Conservation (phyloP, 2,329 filamentous ascomycete species). For the Xylariaceae sp. region DNA sequence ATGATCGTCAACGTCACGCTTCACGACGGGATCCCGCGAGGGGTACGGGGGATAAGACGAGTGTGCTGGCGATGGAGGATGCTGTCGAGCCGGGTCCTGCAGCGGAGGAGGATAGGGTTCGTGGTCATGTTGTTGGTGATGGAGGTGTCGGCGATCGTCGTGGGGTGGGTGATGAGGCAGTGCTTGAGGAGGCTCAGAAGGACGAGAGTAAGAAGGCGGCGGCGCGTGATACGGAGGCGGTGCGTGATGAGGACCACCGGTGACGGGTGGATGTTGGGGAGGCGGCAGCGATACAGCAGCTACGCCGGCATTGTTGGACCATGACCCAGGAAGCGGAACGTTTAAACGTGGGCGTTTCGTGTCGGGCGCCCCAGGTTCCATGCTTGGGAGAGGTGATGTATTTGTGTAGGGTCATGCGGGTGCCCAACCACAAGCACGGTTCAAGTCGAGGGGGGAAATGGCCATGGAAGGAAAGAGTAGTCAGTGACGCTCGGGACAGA, state of each 20-base stretch:
- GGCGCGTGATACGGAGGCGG: constrained; percentile 36
- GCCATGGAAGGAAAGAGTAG: constrained; percentile 35
- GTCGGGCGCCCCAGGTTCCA: constrained; percentile 58
- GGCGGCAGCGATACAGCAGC: constrained; percentile 45
- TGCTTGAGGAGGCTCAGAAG: constrained; percentile 36
- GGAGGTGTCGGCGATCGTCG: constrained; percentile 55
- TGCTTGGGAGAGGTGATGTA: constrained; percentile 46
- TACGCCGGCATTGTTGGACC: constrained; percentile 36
- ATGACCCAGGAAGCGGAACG: constrained; percentile 43
- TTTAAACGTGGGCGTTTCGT: constrained; percentile 56
- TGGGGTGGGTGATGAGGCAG: constrained; percentile 39
- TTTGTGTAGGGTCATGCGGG: constrained; percentile 32
- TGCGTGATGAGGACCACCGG: constrained; percentile 34
- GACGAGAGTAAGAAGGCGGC: constrained; percentile 35
- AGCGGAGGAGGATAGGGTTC: constrained; percentile 51
- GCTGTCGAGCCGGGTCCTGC: constrained; percentile 50
- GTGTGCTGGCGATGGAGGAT: constrained; percentile 44
- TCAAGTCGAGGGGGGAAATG: constrained; percentile 32
- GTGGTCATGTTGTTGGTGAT: constrained; percentile 54
- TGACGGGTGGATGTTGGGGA: constrained; percentile 31
- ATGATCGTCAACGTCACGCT: constrained; percentile 52
- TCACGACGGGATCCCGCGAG: constrained; percentile 50
- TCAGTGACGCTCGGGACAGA: constrained; percentile 23
- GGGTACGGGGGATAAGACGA: constrained; percentile 42
- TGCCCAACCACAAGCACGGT: constrained; percentile 30